A percentile compares a stretch with the other conserved stretches of the same genome.
Evolutionary conservation across 805 yeast genomes (phyloP).

Genomic region (Wickerhamomyces bovis): DNA sequence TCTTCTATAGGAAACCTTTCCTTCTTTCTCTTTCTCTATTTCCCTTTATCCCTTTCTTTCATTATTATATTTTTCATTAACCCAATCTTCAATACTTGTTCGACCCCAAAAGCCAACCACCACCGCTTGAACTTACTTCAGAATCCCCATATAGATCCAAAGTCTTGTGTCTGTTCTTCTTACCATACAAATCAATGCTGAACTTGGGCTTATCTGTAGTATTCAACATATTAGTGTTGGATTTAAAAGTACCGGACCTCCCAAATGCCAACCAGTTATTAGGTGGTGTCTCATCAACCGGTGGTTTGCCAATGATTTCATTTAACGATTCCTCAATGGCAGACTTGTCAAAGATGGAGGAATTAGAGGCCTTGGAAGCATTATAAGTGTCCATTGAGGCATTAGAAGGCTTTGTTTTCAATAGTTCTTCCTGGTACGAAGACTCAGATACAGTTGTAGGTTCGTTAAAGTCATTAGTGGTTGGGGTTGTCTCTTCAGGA

Average conservation of each 20-base stretch:
- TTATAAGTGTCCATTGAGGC: background rate
- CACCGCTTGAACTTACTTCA: slow-evolving; percentile 7
- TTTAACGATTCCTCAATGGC: slow-evolving; percentile 19
- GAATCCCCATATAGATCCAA: slow-evolving; percentile 17
- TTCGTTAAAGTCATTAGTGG: background rate
- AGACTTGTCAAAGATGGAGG: slow-evolving; percentile 19
- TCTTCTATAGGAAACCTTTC: background rate
- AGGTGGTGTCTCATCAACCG: background rate
- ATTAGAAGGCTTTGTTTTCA: slow-evolving; percentile 1
- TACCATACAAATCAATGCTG: slow-evolving; percentile 24
- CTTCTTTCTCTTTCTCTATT: background rate
- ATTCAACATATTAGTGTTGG: background rate
- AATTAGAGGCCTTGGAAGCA: slow-evolving; percentile 1
- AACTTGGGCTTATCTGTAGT: slow-evolving; percentile 6
- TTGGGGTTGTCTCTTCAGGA: background rate
- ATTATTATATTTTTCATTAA: background rate
- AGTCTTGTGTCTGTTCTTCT: slow-evolving; percentile 19
- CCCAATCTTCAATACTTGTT: background rate
- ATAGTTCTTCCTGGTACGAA: slow-evolving; percentile 3
- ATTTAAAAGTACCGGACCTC: background rate
- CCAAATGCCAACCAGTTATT: slow-evolving; percentile 1
- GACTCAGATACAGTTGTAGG: slow-evolving; percentile 5
- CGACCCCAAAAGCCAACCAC: slow-evolving; percentile 6
- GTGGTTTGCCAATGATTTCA: slow-evolving; percentile 7
- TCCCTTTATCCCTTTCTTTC: too few species aligned